Percentiles rank a stretch among this genome's conserved stretches.
phyloP scores from a whole-genome alignment of 352 stramenopile species.

The Globisporangium paddicum region DNA sequence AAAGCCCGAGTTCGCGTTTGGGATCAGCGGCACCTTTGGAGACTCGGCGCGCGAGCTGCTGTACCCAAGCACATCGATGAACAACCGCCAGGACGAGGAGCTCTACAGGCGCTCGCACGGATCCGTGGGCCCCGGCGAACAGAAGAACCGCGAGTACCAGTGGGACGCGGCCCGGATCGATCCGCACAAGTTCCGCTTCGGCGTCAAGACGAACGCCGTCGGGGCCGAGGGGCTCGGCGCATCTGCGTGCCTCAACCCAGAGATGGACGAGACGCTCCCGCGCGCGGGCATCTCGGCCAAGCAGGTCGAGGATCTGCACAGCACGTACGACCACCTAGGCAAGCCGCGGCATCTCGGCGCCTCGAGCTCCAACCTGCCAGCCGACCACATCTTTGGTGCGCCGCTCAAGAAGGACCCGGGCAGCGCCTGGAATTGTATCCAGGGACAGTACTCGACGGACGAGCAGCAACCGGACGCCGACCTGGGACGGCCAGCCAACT shows the following conservation, averaged over 20 bases:
- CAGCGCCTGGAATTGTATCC: constrained; percentile 72
- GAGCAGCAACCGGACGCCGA: constrained; percentile 82
- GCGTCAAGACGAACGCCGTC: constrained; percentile 35
- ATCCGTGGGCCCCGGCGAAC: constrained; percentile 73
- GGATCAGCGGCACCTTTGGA: constrained; percentile 59
- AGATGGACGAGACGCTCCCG: constrained; percentile 54
- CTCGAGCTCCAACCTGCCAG: constrained; percentile 23
- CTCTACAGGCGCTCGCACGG: constrained; percentile 80
- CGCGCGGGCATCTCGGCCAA: constrained; percentile 43
- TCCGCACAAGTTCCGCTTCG: constrained; percentile 66
- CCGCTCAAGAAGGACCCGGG: constrained; percentile 43
- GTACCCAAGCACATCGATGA: constrained; percentile 56
- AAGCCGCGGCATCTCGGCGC: constrained; percentile 56
- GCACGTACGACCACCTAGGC: constrained; percentile 71
- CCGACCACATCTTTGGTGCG: constrained; percentile 62
- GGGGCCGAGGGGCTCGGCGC: constrained; percentile 47
- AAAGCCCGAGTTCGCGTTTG: constrained; percentile 56
- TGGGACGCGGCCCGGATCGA: constrained; percentile 72
- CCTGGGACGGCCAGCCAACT: constrained; percentile 76
- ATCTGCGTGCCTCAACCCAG: constrained; percentile 53
- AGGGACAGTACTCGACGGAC: constrained; percentile 72
- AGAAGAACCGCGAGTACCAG: constrained; percentile 82
- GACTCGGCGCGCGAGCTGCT: constrained; percentile 84
- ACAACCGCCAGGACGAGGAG: constrained; percentile 54
- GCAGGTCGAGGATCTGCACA: constrained; percentile 72